Conservation (phyloP, 805 yeast species). For the Candida arabinofermentans region DNA sequence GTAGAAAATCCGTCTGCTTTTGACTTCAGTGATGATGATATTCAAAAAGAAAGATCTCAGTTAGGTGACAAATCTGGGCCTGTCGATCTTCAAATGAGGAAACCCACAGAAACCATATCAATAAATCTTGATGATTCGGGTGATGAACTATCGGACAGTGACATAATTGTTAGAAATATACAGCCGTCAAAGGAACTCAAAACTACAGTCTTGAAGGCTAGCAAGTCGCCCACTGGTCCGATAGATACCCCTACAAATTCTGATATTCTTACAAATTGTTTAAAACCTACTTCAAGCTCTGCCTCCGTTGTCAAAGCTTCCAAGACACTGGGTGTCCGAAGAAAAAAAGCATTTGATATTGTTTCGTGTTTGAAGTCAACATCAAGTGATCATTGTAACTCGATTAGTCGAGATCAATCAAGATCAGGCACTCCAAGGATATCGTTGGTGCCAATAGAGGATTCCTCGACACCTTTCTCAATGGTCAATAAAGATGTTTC, state of each 20-base stretch:
- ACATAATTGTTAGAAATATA: background rate
- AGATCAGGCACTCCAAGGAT: no score
- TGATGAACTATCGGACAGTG: slow-evolving; percentile 13
- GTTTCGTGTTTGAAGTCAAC: background rate
- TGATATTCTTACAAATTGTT: no score
- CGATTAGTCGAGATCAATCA: no score
- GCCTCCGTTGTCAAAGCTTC: background rate
- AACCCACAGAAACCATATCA: slow-evolving; percentile 3
- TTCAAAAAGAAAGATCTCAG: background rate
- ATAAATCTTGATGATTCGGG: slow-evolving; percentile 13
- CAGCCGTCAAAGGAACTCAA: background rate
- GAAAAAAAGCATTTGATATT: background rate
- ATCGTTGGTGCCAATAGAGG: no score
- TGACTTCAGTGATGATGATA: background rate
- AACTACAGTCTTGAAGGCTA: no score
- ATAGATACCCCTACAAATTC: no score
- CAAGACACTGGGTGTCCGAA: slow-evolving; percentile 1
- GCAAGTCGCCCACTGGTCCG: no score
- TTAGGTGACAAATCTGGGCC: no score
- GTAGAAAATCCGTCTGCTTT: background rate
- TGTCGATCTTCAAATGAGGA: no score
- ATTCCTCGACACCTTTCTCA: no score
- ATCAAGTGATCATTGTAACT: no score
- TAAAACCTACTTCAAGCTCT: background rate
- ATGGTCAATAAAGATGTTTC: no score